These are phyloP conservation scores for Rhododendron kiyosumense DNA, from an alignment of 148 eudicot genomes.

Conservation along the genomic window DNA sequence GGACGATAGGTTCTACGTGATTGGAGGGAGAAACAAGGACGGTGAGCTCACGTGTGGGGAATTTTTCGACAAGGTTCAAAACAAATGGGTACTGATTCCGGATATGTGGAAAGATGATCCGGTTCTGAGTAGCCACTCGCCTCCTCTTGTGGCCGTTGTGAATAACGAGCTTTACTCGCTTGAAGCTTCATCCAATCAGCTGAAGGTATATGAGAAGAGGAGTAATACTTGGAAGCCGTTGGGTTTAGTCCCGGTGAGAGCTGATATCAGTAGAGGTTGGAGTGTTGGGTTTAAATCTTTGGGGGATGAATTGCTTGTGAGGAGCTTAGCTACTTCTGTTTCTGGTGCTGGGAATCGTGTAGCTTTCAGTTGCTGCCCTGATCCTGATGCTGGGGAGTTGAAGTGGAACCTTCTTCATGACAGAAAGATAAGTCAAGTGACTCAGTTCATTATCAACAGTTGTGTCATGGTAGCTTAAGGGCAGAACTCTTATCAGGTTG, in stretches of 20 bases:
- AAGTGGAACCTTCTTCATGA: slow-evolving; percentile 40
- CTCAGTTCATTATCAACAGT: slow-evolving; percentile 49
- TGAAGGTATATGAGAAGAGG: slow-evolving; percentile 54
- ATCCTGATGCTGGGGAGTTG: slow-evolving; percentile 29
- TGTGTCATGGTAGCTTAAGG: slow-evolving; percentile 65
- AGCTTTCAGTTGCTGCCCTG: slow-evolving; percentile 61
- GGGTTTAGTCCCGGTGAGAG: slow-evolving; percentile 62
- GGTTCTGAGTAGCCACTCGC: slow-evolving; percentile 36
- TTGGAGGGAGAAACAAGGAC: slow-evolving; percentile 43
- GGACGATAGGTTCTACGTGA: slow-evolving; percentile 62
- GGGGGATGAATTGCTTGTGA: slow-evolving; percentile 61
- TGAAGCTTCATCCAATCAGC: slow-evolving; percentile 49
- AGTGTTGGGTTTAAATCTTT: slow-evolving; percentile 80
- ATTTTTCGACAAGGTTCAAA: slow-evolving; percentile 37
- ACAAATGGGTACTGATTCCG: slow-evolving; percentile 48
- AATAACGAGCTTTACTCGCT: slow-evolving; percentile 55
- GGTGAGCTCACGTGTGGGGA: slow-evolving; percentile 67
- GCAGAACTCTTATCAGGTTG: not conserved
- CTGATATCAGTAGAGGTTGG: slow-evolving; percentile 62
- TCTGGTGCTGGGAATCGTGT: slow-evolving; percentile 29
- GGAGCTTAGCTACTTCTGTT: slow-evolving; percentile 39
- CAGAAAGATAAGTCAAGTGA: slow-evolving; percentile 24
- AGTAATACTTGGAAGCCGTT: slow-evolving; percentile 60
- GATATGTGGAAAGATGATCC: slow-evolving; percentile 53
- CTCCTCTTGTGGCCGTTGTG: slow-evolving; percentile 77